Percentiles rank a stretch among this genome's conserved stretches.
Evolutionary conservation across 1,284 basidiomycete genomes (phyloP).

Genomic region (Fomitopsis betulina): DNA sequence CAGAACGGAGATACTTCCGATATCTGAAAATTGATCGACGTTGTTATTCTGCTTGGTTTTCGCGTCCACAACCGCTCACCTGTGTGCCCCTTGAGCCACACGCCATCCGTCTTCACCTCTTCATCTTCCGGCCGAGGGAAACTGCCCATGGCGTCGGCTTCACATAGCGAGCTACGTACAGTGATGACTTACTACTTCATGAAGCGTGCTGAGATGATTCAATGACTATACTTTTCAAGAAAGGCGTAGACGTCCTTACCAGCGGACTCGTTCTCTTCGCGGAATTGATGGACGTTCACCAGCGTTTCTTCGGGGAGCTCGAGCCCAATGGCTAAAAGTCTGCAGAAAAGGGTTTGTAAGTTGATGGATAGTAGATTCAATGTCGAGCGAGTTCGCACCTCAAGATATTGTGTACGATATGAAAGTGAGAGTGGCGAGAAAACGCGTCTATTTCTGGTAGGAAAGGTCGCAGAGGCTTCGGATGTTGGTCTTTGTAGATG

Average conservation of each 20-base stretch:
- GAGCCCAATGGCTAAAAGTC: constrained; percentile 37
- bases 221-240: constrained; percentile 2
- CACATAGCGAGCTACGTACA: not conserved
- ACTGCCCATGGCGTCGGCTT: constrained; percentile 10
- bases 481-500: constrained; percentile 40
- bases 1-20: constrained; percentile 50
- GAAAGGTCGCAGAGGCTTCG: constrained; percentile 46
- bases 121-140: constrained; percentile 39
- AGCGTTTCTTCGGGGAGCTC: constrained; percentile 31
- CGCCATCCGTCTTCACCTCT: constrained; percentile 46
- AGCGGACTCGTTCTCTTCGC: constrained; percentile 24
- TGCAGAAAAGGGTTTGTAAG: constrained; percentile 12
- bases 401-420: constrained; percentile 46
- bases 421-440: constrained; percentile 44
- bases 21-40: constrained; percentile 33
- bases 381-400: constrained; percentile 26
- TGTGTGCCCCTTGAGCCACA: constrained; percentile 61
- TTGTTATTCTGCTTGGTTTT: not conserved
- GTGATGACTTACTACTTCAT: constrained; percentile 45
- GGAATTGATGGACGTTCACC: constrained; percentile 26
- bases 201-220: constrained; percentile 36
- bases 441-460: constrained; percentile 56
- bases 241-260: constrained; percentile 11
- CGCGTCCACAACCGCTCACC: constrained; percentile 28
- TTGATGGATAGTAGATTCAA: not conserved